These are phyloP conservation scores for Datisca glomerata DNA, from an alignment of 306 rosid genomes.

Conservation along the genomic window DNA sequence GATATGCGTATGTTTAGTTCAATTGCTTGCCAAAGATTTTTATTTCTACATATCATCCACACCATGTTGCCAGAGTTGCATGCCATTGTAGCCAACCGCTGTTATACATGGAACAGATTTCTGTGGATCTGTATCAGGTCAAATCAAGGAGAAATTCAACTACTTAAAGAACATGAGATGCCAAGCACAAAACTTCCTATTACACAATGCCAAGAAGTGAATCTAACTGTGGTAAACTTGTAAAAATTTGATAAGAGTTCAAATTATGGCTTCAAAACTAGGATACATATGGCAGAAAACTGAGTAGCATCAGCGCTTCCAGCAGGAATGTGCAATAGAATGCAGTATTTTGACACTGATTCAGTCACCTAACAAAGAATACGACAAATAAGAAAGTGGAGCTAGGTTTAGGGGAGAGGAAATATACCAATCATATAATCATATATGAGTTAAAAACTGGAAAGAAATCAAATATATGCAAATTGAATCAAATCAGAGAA, in stretches of 20 bases:
- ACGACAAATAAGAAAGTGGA: neutral
- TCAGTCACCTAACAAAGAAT: slow-evolving; percentile 28
- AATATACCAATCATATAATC: neutral
- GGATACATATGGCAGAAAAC: slow-evolving; percentile 52
- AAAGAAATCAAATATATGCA: no score
- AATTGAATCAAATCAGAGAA: no score
- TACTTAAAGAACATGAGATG: neutral
- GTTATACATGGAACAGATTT: slow-evolving; percentile 36
- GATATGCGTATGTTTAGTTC: neutral
- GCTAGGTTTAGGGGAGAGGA: neutral
- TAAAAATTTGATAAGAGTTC: neutral
- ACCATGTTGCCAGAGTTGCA: slow-evolving; percentile 52
- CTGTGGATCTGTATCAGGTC: slow-evolving; percentile 31
- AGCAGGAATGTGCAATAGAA: slow-evolving; percentile 32
- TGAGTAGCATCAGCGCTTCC: slow-evolving; percentile 35
- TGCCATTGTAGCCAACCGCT: slow-evolving; percentile 43
- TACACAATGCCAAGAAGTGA: neutral
- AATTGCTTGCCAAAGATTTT: neutral
- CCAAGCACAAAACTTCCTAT: neutral
- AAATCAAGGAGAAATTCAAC: slow-evolving; percentile 25
- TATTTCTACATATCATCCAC: neutral
- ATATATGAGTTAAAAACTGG: no score
- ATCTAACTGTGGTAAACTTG: slow-evolving; percentile 1
- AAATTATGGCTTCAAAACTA: slow-evolving; percentile 1
- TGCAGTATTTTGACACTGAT: slow-evolving; percentile 34